A percentile compares a stretch with the other conserved stretches of the same genome.
phyloP scores from a whole-genome alignment of 73 alveolate species.

The Paramecium sexaurelia region DNA sequence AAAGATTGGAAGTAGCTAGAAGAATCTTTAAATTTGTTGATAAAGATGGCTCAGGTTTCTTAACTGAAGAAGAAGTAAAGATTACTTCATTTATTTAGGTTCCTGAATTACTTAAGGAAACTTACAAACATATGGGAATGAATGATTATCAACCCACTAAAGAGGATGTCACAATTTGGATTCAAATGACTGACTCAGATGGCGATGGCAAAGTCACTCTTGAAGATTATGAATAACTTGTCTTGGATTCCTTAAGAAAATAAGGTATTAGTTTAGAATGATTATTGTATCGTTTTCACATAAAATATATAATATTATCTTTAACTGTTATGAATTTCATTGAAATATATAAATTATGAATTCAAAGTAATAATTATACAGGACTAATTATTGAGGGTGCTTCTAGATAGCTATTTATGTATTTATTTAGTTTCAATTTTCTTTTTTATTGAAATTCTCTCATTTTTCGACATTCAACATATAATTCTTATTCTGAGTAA shows the following conservation, averaged over 20 bases:
- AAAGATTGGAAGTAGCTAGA: slow-evolving; percentile 25
- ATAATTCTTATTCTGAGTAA: slow-evolving; percentile 8
- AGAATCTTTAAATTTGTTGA: slow-evolving; percentile 18
- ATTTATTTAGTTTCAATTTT: slow-evolving; percentile 30
- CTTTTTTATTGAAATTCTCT: neutral
- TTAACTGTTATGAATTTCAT: neutral
- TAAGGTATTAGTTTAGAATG: slow-evolving; percentile 52
- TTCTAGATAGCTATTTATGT: slow-evolving; percentile 49
- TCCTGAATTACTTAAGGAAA: slow-evolving; percentile 25
- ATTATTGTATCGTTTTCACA: neutral
- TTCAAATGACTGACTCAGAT: slow-evolving; percentile 58
- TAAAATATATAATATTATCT: neutral
- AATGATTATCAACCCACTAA: slow-evolving; percentile 53
- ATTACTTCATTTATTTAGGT: neutral
- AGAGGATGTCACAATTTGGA: slow-evolving; percentile 60
- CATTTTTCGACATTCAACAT: slow-evolving; percentile 32
- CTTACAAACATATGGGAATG: slow-evolving; percentile 63
- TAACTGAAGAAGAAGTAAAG: slow-evolving; percentile 29
- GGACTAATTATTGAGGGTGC: slow-evolving; percentile 44
- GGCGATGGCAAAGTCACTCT: slow-evolving; percentile 60
- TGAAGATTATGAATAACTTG: slow-evolving; percentile 35
- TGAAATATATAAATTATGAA: neutral
- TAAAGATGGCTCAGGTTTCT: neutral
- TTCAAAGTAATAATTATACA: slow-evolving; percentile 34
- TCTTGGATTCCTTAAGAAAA: neutral